Base-by-base conservation (phyloP, 1,139 yeast genomes). In the Saccharomyces hybrid region DNA sequence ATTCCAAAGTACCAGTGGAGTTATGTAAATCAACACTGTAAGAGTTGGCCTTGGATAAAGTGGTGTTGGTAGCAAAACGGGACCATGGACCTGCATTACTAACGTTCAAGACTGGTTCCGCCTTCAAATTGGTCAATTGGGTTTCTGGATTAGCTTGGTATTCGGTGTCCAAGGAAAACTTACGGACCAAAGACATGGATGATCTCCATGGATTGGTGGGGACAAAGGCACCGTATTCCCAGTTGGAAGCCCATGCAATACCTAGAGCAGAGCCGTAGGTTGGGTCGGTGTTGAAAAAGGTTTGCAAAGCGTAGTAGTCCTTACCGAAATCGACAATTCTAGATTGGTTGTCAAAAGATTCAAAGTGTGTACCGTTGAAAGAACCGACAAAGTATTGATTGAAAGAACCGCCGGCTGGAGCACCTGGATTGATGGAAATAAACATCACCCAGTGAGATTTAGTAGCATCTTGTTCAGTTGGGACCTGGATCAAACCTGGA, bases 181-280 rank as follows among this genome's bases (percentile, higher is more conserved):
- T 62, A 46, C 76, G 64, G 6, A 65, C 66, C 25, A 71, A 54
- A 1, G 74, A 62, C 72, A 68, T 67, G 2, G 72, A 65, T 25
- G 70, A 61, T 53, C 72, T 64, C 72, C 72, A 73, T 13, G 63
- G 58, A 7, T 53, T 56, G 9, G 73, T 69, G 14, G 75, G 76
- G 16, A 66, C 72, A 23, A 56, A 57, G 26, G 62, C 61, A 20
- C 66, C 61, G 56, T 73, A 73, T 56, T 72, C 74, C 76, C 76
- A 73, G 59, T 71, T 72, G 41, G 73, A 69, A 32, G 73, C 71
- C 76, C 76, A 73, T 4, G 73, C 75, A 44, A 72, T 54, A n/a
- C 71, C 73, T 7, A 69, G 14, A 1, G 59, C 63, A 14, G 60
- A 66, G 4, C 56, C 52, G 11, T 57, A 60, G 34, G 57, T 54